Percentiles rank a stretch among this genome's conserved stretches.
Evolutionary conservation across 2,329 filamentous ascomycete genomes (phyloP).

Genomic region (Mycocentrospora acerina): DNA sequence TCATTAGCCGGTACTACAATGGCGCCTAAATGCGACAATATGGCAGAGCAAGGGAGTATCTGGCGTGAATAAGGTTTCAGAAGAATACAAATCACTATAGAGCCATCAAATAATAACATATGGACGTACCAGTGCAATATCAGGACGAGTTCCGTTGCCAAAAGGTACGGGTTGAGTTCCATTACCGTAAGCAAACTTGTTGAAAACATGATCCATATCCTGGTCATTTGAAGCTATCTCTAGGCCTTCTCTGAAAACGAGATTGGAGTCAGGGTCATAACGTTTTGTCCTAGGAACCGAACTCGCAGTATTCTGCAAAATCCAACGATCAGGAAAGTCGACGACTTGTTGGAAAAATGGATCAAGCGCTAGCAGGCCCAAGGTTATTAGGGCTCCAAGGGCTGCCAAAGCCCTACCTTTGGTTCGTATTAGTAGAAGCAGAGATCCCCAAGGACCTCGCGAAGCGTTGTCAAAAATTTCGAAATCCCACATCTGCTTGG

Average conservation of each 20-base stretch:
- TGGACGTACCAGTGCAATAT: constrained; percentile 31
- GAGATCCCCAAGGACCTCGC: constrained; percentile 27
- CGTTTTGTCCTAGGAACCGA: constrained; percentile 8
- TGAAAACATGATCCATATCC: constrained; percentile 1
- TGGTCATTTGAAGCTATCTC: neutral
- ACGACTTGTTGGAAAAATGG: constrained; percentile 39
- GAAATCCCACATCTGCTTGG: constrained; percentile 37
- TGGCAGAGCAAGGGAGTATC: too few species aligned
- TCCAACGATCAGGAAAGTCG: constrained; percentile 23
- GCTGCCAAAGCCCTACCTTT: constrained; percentile 24
- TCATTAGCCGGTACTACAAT: too few species aligned
- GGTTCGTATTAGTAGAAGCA: constrained; percentile 17
- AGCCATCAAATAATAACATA: too few species aligned
- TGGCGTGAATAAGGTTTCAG: too few species aligned
- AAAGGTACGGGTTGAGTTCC: constrained; percentile 5
- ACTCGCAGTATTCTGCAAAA: constrained; percentile 7
- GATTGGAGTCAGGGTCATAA: constrained; percentile 7
- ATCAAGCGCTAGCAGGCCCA: constrained; percentile 23
- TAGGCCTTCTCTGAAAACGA: neutral
- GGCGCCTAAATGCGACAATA: too few species aligned
- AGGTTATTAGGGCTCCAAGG: constrained; percentile 23
- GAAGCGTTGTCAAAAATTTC: constrained; percentile 40
- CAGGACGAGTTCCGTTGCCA: constrained; percentile 25
- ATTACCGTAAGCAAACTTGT: constrained; percentile 10
- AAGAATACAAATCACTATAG: too few species aligned